A percentile compares a stretch with the other conserved stretches of the same genome.
Conservation (phyloP, 2,329 filamentous ascomycete genomes). For the Dendrostoma leiphaemia region DNA sequence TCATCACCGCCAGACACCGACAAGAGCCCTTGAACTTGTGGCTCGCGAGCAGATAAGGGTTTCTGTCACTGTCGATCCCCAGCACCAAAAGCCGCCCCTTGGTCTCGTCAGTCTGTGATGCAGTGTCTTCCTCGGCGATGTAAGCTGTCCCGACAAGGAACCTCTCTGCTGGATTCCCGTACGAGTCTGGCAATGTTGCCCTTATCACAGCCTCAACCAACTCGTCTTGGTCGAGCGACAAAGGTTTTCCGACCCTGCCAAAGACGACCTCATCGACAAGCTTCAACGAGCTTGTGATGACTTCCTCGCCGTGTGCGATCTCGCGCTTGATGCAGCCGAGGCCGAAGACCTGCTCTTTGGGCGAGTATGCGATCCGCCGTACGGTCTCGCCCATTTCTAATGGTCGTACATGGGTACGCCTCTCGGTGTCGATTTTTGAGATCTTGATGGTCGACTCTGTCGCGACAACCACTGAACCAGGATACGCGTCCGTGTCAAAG, state of each 20-base stretch:
- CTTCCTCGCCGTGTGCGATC: constrained; percentile 68
- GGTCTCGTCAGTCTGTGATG: constrained; percentile 36
- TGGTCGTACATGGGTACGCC: constrained; percentile 84
- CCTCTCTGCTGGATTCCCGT: constrained; percentile 62
- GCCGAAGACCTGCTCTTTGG: constrained; percentile 75
- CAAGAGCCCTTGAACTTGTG: constrained; percentile 76
- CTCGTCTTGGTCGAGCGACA: constrained; percentile 62
- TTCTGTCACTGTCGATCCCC: constrained; percentile 73
- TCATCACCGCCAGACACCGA: constrained; percentile 71
- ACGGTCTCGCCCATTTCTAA: constrained; percentile 79
- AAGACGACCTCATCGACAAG: constrained; percentile 91
- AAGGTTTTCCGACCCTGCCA: constrained; percentile 68
- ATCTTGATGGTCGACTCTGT: constrained; percentile 76
- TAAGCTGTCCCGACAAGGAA: constrained; percentile 92
- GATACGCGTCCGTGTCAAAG: constrained; percentile 80
- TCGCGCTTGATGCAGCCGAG: constrained; percentile 81
- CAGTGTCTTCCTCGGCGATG: constrained; percentile 57
- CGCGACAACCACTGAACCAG: constrained; percentile 76
- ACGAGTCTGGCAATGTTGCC: constrained; percentile 63
- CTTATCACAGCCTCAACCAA: constrained; percentile 83
- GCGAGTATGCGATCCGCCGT: constrained; percentile 81
- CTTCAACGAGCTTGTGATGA: constrained; percentile 76
- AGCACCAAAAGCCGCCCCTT: constrained; percentile 81
- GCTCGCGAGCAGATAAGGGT: constrained; percentile 69
- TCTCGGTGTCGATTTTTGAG: constrained; percentile 75